These are phyloP conservation scores for Solanum chilense DNA, from an alignment of 257 asterid species.

Conservation along the genomic window DNA sequence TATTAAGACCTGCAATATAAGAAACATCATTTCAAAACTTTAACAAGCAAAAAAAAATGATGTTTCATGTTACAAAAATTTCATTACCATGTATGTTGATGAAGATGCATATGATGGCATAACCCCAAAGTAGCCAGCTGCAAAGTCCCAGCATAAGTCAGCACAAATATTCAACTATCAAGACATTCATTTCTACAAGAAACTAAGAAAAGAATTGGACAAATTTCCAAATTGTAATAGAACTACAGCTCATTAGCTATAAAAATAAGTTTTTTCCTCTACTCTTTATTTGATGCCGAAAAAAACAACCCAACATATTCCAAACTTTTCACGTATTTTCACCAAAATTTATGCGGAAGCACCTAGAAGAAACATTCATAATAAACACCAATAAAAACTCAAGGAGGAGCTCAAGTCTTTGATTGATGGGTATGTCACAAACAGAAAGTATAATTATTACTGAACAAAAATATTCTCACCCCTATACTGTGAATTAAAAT, in stretches of 20 bases:
- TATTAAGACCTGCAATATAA: constrained; percentile 62
- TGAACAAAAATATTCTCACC: background rate
- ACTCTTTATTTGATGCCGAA: background rate
- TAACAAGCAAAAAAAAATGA: background rate
- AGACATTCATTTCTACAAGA: background rate
- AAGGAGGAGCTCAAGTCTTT: background rate
- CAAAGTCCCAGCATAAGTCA: constrained; percentile 1
- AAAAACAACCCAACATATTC: background rate
- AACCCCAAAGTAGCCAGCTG: constrained; percentile 96
- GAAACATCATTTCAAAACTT: background rate
- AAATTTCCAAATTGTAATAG: background rate
- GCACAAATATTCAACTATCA: background rate
- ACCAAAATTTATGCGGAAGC: background rate
- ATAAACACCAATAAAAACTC: background rate
- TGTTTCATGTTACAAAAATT: background rate
- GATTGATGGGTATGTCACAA: background rate
- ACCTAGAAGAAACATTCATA: background rate
- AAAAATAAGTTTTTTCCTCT: background rate
- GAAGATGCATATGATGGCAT: constrained; percentile 85
- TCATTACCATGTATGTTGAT: constrained; percentile 69
- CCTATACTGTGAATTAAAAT: background rate
- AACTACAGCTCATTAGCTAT: background rate
- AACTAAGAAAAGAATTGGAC: background rate
- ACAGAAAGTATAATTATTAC: background rate
- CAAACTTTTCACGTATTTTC: background rate